A percentile compares a stretch with the other conserved stretches of the same genome.
Conservation (phyloP, 192 early-diverging fungal genomes). For the Backusella mclennaniae region DNA sequence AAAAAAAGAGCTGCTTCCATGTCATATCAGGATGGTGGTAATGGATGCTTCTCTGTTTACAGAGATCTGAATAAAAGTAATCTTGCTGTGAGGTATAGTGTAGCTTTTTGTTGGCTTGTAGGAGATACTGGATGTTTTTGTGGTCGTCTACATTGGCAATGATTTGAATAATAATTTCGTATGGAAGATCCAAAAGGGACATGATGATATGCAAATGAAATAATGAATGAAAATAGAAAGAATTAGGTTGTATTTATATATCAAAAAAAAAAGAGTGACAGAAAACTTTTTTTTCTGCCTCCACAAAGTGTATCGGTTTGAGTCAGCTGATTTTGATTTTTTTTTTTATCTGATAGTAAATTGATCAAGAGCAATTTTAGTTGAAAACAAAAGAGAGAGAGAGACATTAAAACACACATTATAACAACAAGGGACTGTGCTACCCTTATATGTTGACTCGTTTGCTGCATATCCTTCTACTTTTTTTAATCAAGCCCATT, state of each 20-base stretch:
- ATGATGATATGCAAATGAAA: not conserved
- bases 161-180: not conserved
- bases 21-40: not conserved
- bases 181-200: not conserved
- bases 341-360: not conserved
- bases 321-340: slow-evolving; percentile 4
- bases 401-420: too few species aligned
- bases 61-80: not conserved
- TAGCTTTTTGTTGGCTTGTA: not conserved
- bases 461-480: not conserved
- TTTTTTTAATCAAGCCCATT: not conserved
- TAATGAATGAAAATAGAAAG: not conserved
- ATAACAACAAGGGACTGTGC: too few species aligned
- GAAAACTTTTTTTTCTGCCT: not conserved
- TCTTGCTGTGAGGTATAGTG: not conserved
- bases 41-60: not conserved
- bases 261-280: not conserved
- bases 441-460: not conserved
- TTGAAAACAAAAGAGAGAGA: too few species aligned
- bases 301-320: not conserved
- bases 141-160: not conserved
- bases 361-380: too few species aligned
- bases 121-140: not conserved
- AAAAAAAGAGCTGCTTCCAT: not conserved
- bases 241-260: not conserved